phyloP scores from a whole-genome alignment of 768 basidiomycete species.

The Tylopilus rubrobrunneus region DNA sequence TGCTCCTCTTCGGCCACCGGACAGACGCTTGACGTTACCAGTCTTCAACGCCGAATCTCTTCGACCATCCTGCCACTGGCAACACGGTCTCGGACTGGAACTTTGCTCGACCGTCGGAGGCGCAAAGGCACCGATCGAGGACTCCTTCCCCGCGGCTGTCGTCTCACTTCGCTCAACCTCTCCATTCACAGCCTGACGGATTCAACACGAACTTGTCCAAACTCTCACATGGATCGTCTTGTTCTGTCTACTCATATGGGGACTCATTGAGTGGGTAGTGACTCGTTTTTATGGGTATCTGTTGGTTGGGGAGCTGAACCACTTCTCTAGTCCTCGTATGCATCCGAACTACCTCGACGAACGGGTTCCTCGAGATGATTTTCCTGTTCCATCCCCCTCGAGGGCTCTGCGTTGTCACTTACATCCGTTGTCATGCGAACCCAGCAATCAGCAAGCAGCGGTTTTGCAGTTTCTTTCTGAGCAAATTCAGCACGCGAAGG shows the following conservation, averaged over 20 bases:
- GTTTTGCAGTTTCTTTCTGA: no score
- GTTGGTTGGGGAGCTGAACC: constrained; percentile 4
- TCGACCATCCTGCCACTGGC: neutral
- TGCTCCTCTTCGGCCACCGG: no score
- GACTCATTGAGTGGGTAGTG: constrained; percentile 23
- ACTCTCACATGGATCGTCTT: no score
- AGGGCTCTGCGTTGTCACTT: constrained; percentile 5
- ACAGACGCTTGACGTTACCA: no score
- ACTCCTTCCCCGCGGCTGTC: no score
- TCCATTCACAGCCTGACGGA: no score
- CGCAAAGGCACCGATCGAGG: neutral
- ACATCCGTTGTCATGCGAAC: no score
- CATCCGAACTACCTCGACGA: constrained; percentile 5
- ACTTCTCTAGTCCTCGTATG: constrained; percentile 15
- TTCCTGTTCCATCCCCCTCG: constrained; percentile 8
- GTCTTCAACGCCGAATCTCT: constrained; percentile 11
- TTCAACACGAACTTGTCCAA: no score
- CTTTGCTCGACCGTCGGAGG: neutral
- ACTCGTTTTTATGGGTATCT: neutral
- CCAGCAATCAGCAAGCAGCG: no score
- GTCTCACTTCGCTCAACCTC: no score
- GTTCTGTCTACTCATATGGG: no score
- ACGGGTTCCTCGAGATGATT: constrained; percentile 1
- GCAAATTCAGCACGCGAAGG: no score
- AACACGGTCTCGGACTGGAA: neutral